Evolutionary conservation across 176 grass and related monocot genomes (phyloP).

Genomic region (Chrysopogon serrulatus): DNA sequence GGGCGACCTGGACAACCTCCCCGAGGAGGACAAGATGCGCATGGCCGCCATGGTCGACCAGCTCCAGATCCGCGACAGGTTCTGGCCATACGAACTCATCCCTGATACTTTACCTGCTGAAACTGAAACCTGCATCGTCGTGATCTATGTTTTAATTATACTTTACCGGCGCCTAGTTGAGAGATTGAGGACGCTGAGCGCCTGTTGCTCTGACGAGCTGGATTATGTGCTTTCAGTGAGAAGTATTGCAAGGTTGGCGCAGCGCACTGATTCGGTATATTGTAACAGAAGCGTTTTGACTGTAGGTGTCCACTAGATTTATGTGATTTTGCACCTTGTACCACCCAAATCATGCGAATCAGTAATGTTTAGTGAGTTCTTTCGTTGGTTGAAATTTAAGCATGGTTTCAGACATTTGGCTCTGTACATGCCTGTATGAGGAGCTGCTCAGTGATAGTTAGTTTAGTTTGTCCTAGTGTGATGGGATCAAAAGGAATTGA

Average conservation of each 20-base stretch:
- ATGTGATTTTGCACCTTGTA: background rate
- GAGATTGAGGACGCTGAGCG: background rate
- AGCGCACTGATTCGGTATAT: no score
- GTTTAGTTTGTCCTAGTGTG: background rate
- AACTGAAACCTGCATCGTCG: background rate
- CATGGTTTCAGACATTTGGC: background rate
- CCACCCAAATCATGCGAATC: background rate
- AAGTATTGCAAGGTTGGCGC: background rate
- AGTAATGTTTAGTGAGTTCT: background rate
- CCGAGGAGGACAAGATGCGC: constrained; percentile 86
- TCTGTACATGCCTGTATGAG: background rate
- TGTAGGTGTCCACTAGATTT: background rate
- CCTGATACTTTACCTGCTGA: background rate
- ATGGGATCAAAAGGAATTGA: background rate
- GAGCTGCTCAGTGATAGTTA: background rate
- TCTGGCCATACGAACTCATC: background rate
- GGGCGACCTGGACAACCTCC: constrained; percentile 67
- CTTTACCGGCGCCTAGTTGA: background rate
- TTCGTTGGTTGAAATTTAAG: background rate
- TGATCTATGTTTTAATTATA: background rate
- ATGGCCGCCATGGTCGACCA: constrained; percentile 91
- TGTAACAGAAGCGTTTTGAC: background rate
- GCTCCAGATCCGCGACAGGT: constrained; percentile 97
- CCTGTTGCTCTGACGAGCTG: background rate
- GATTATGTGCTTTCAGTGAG: background rate